Evolutionary conservation across 192 early-diverging fungal genomes (phyloP), one percentile per base, ranked within the genome.

Genomic region (Mortierella alpina): DNA sequence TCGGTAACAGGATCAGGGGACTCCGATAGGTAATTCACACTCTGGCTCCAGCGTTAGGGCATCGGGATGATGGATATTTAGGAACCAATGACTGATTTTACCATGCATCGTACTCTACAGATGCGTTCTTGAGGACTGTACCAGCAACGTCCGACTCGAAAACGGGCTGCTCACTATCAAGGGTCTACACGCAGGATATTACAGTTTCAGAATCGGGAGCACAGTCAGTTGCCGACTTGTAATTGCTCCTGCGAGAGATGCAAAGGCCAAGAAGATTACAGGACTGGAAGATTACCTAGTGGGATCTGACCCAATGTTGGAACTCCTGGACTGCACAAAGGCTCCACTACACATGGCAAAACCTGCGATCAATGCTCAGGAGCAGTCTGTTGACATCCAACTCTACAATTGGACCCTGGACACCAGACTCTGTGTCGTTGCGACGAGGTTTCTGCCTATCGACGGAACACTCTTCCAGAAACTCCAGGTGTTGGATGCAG

Each of bases 281-380:
- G 77, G 70, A 14, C 49, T 80, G 31, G 70, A 68, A 18, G 70
- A 72, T n/a, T 80, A 56, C 23, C 10, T 72, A 8, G 17, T 72
- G 13, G 59, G 59, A 51, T 72, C 70, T 20, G 72, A 80, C 46
- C 77, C 77, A 7, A 80, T 72, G 77, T 7, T 80, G 52, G 70
- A 72, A 49, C 23, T 72, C 8, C 6, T 51, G 14, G 77, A 68
- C 7, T 72, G 65, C 41, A 40, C 77, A 17, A 80, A 55, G 18
- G n/a, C 23, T 4, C 77, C 77, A 0, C 66, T 80, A 5, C 59
- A 68, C 39, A 63, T 80, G 11, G 13, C 63, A 0, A 6, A 65
- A 5, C 66, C 60, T 0, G 53, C n/a, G 6, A 14, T 23, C 2
- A 52, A 68, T 48, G n/a, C 18, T 17, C 49, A 22, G 5, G 42